Percentiles rank a stretch among this genome's conserved stretches.
Evolutionary conservation across 441 rosid species (phyloP).

Genomic region (Cnidoscolus chayamansa): DNA sequence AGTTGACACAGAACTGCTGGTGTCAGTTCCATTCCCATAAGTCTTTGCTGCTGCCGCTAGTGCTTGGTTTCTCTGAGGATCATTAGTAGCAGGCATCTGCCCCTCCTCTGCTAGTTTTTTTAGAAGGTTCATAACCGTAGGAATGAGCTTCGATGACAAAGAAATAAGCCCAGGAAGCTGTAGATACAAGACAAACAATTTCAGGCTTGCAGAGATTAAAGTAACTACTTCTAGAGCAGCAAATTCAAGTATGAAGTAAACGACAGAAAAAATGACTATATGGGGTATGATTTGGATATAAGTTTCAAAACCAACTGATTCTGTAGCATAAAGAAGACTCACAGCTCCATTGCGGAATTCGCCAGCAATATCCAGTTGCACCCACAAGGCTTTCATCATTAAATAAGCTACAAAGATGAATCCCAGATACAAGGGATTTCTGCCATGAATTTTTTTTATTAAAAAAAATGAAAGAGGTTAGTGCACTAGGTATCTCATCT

Average conservation of each 20-base stretch:
- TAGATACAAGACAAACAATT: slow-evolving; percentile 4
- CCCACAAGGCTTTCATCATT: slow-evolving; percentile 84
- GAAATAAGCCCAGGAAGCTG: slow-evolving; percentile 94
- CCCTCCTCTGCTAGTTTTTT: slow-evolving; percentile 88
- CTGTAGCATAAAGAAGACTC: slow-evolving; percentile 29
- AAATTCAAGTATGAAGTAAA: neutral
- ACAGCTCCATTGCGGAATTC: slow-evolving; percentile 84
- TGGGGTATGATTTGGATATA: neutral
- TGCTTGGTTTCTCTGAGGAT: slow-evolving; percentile 42
- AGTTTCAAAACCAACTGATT: neutral
- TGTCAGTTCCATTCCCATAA: slow-evolving; percentile 38
- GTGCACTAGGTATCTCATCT: slow-evolving; percentile 8
- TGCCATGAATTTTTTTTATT: slow-evolving; percentile 32
- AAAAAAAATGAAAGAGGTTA: slow-evolving; percentile 18
- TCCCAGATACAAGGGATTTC: slow-evolving; percentile 80
- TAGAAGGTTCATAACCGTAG: slow-evolving; percentile 84
- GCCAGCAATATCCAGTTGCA: slow-evolving; percentile 74
- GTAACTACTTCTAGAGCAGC: neutral
- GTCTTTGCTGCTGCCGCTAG: slow-evolving; percentile 32
- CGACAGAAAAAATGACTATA: neutral
- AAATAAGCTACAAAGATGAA: slow-evolving; percentile 69
- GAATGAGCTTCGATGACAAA: slow-evolving; percentile 76
- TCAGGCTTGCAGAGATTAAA: neutral
- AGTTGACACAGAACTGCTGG: slow-evolving; percentile 34
- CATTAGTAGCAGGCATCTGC: slow-evolving; percentile 46